Conservation (phyloP, 2,329 filamentous ascomycete species). For the Ceratocystis ficicola region DNA sequence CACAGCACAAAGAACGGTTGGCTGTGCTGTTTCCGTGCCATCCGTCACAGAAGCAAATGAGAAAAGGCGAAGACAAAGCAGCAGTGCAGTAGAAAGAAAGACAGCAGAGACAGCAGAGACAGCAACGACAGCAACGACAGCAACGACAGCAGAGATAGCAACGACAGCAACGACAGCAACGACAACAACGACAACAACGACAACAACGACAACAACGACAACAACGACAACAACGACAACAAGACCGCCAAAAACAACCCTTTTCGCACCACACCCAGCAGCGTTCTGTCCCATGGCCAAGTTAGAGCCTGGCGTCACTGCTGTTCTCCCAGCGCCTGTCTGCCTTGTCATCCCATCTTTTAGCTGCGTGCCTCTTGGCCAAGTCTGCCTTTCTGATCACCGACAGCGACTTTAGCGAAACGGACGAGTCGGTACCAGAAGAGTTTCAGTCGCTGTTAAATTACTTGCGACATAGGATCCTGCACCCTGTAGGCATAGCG, state of each 20-base stretch:
- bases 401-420: neutral
- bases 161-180: neutral
- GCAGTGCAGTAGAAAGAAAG: no score
- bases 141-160: neutral
- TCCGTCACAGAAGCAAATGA: no score
- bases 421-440: neutral
- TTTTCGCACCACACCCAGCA: neutral
- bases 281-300: neutral
- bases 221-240: neutral
- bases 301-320: neutral
- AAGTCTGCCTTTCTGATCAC: neutral
- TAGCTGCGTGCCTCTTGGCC: neutral
- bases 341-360: conserved; percentile 7
- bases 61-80: no score
- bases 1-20: no score
- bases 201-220: neutral
- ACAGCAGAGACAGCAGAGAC: neutral
- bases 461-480: no score
- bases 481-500: neutral
- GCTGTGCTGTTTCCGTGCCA: no score
- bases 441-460: neutral
- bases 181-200: neutral
- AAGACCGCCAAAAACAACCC: neutral
- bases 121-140: neutral
- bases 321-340: neutral